Base-by-base conservation (phyloP, 148 eudicot species). In the Euryodendron excelsum region DNA sequence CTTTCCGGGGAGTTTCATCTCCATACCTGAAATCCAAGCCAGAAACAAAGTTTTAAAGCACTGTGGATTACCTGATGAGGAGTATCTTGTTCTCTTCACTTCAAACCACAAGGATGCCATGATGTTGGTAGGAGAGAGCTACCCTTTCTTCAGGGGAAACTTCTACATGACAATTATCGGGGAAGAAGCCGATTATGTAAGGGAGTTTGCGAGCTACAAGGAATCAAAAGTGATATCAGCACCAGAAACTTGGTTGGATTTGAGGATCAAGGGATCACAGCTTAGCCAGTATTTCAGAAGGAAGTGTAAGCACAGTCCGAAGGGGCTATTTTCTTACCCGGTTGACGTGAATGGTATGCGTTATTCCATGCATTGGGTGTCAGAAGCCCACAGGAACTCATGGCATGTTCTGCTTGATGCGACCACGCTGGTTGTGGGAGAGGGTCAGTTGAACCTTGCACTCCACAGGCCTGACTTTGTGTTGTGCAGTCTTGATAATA, bases 81-180 rank as follows among this genome's bases (percentile, higher is more conserved):
- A 80, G 36, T 84, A 84, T 31, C 83, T 84, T 25, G 83, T 84
- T 47, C 77, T 80, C 13, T 84, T 84, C 63, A 84, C 84, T 78
- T 75, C 72, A 30, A 80, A 67, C 44, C 78, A 84, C 56, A 80
- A 81, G 44, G 83, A 84, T n/a, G 86, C 86, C 34, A 84, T 84
- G 86, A 84, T 84, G 86, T 74, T 84, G 79, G 84, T 84, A 3
- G 86, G 86, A 7, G 86, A 84, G 76, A 84, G 86, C 73, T 84
- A 84, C 75, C 84, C 83, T 48, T 84, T 84, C 75, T 84, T 80
- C 60, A 73, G 36, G 61, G 86, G 86, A 12, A 84, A 84, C 34
- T 84, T 72, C 72, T 84, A 74, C 69, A 80, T 84, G 86, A 84
- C 78, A 11, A 63, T 80, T 33, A 50, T 84, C 5, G 64, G 36